Conservation (phyloP, 2,329 filamentous ascomycete species). For the Knufia fluminis region DNA sequence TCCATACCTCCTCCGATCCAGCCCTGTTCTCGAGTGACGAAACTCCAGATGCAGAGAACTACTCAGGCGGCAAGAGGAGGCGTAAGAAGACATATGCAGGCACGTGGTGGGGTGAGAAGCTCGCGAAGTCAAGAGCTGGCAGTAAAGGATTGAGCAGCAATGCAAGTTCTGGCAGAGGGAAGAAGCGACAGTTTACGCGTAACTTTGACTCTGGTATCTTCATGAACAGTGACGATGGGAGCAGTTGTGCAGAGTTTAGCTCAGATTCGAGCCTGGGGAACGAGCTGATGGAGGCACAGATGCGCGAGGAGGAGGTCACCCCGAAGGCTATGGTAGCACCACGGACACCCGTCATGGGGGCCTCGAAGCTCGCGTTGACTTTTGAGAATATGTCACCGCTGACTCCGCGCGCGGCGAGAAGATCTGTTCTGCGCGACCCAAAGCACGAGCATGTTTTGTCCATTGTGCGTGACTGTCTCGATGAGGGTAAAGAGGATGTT, state of each 20-base stretch:
- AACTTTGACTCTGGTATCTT: slow-evolving; percentile 40
- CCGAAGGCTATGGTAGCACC: slow-evolving; percentile 6
- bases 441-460: slow-evolving; percentile 30
- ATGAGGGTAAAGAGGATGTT: slow-evolving; percentile 35
- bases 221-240: slow-evolving; percentile 39
- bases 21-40: slow-evolving; percentile 41
- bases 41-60: slow-evolving; percentile 37
- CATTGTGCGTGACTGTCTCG: slow-evolving; percentile 34
- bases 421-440: not conserved
- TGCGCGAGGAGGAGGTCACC: slow-evolving; percentile 16
- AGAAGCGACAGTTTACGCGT: slow-evolving; percentile 35
- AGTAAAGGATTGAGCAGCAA: slow-evolving; percentile 18
- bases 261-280: slow-evolving; percentile 34
- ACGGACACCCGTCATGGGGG: not conserved
- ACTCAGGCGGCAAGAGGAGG: slow-evolving; percentile 13
- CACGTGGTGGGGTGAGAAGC: slow-evolving; percentile 20
- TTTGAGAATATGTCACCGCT: not conserved
- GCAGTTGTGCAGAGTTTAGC: slow-evolving; percentile 27
- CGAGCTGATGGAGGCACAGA: slow-evolving; percentile 24
- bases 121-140: slow-evolving; percentile 6
- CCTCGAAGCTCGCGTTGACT: not conserved
- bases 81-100: slow-evolving; percentile 22
- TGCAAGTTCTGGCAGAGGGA: slow-evolving; percentile 25
- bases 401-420: not conserved
- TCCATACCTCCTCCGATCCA: slow-evolving; percentile 27